Base-by-base conservation (phyloP, 768 basidiomycete genomes). In the Bullera alba region DNA sequence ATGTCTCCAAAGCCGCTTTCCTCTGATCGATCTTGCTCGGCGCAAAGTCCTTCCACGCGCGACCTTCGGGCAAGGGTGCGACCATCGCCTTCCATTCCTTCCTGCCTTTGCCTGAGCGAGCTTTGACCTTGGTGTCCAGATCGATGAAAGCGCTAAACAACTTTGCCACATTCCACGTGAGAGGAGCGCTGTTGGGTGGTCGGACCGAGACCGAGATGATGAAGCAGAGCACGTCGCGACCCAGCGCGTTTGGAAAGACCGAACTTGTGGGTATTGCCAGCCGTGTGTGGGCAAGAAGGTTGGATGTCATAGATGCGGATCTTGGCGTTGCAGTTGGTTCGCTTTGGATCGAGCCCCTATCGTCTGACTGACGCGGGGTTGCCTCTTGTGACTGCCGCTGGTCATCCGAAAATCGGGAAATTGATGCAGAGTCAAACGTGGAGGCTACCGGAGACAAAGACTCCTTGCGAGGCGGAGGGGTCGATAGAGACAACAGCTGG, bases 21-120 rank as follows among this genome's bases (percentile, higher is more conserved):
- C 93, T 77, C 73, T 93, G 90, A 76, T 97, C 95, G 36, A 91
- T 87, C 76, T 87, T 92, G 25, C 87, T 88, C 26, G 93, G 93
- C 0, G 92, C 91, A 71, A 93, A 90, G 74, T 97, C 95, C 72
- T 83, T 92, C 87, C 93, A 96, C 7, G 95, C 76, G 72, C 84
- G 86, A 22, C 87, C 87, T 70, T 99, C 95, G 1, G 95, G 95
- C 50, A 99, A 72, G 47, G 74, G 77, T 17, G 77, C 82, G 42
- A 97, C 82, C 77, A 90, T 91, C 26, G 50, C 48, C 58, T 74
- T 73, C 36, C 78, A 80, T 17, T 85, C 76, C 43, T 79, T 79
- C 69, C 83, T 84, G 14, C 83, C 82, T 19, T 82, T 79, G 44
- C 78, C 81, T 23, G 72, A 57, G 47, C 63, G 69, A 39, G 71